Base-by-base conservation (phyloP, 164 flowering plant genomes). In the Vitis amurensis region DNA sequence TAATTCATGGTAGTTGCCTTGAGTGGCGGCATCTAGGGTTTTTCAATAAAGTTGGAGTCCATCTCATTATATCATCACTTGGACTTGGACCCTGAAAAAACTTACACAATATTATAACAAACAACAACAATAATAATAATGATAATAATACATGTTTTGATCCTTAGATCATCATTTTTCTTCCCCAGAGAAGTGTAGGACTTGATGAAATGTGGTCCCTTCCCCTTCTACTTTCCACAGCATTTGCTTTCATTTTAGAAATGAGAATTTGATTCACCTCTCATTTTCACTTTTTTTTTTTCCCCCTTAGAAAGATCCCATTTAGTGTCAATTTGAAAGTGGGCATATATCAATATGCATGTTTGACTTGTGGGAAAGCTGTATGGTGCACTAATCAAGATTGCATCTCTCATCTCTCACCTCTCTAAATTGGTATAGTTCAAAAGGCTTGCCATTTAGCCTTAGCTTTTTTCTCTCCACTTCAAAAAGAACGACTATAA, bases 231-330 rank as follows among this genome's bases (percentile, higher is more conserved):
- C 27, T 29, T 56, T 17, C 9, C 11, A 66, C 60, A 31, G 60
- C 51, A 55, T 14, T 31, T 52, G 49, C 56, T 17, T 58, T 16
- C 15, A 29, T 27, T 16, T 10, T 19, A 17, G 44, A 68, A 50
- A 29, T 60, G 64, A 59, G 71, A 69, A 69, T 69, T 69, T 50
- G 65, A 69, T 69, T 69, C 71, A 69, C 50, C 50, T 50, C 65
- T 68, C 64, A 14, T 56, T 67, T 56, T 67, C 69, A 55, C 27
- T 29, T 68, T 59, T 53, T 14, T 14, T 53, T 11, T 11, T 59
- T 19, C 8, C 16, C 16, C 37, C 58, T 61, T 60, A 50, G 58
- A 59, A 68, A 59, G 14, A 56, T 68, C 16, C 16, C 65, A 27
- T 13, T 60, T 11, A 69, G 14, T 50, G 31, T 50, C 72, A 60